phyloP scores from a whole-genome alignment of 345 rosid genomes.

The Rhizophora mangle region DNA sequence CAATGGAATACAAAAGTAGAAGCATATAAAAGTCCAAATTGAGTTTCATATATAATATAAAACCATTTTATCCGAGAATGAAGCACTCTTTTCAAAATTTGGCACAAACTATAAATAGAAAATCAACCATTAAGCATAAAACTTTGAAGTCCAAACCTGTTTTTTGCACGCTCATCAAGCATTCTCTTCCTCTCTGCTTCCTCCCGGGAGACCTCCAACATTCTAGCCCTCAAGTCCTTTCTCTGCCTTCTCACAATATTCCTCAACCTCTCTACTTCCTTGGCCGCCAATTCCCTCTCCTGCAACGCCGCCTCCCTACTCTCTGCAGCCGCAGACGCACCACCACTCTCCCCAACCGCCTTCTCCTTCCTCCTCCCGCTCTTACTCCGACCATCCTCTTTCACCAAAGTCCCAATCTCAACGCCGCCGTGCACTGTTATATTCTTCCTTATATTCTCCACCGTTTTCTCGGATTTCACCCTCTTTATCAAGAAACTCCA shows the following conservation, averaged over 20 bases:
- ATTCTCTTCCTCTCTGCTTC: slow-evolving; percentile 90
- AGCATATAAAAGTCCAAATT: no score
- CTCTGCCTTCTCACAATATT: slow-evolving; percentile 69
- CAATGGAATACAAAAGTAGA: no score
- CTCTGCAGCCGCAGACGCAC: slow-evolving; percentile 37
- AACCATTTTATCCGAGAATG: no score
- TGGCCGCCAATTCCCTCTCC: slow-evolving; percentile 70
- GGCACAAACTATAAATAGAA: no score
- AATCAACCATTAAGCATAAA: background rate
- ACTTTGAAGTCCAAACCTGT: slow-evolving; percentile 44
- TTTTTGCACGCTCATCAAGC: slow-evolving; percentile 87
- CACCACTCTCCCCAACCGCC: slow-evolving; percentile 22
- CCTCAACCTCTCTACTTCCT: slow-evolving; percentile 84
- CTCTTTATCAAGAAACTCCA: slow-evolving; percentile 66
- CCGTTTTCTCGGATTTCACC: slow-evolving; percentile 83
- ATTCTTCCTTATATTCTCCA: slow-evolving; percentile 67
- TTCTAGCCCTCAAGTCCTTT: slow-evolving; percentile 79
- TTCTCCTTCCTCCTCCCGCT: slow-evolving; percentile 66
- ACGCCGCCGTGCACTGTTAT: slow-evolving; percentile 70
- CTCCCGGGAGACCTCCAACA: slow-evolving; percentile 90
- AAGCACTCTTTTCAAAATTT: no score
- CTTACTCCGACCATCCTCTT: slow-evolving; percentile 49
- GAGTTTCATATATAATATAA: no score
- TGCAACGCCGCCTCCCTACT: slow-evolving; percentile 60
- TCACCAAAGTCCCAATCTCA: slow-evolving; percentile 36